These are phyloP conservation scores for Allomyces arbusculus DNA, from an alignment of 192 early-diverging fungal species.

Conservation along the genomic window DNA sequence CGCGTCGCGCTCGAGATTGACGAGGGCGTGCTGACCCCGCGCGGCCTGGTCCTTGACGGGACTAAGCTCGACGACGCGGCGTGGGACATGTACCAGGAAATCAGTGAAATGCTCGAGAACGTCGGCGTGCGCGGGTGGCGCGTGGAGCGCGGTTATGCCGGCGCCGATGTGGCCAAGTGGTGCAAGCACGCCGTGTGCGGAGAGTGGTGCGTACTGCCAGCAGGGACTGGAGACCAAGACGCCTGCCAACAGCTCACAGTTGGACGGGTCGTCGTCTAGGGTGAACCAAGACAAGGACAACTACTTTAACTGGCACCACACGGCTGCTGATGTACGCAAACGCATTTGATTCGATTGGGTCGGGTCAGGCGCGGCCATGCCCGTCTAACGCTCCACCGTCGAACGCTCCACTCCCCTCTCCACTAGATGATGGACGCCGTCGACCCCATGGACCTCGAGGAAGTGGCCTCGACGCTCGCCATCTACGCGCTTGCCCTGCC, in stretches of 20 bases:
- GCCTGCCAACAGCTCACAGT: not conserved
- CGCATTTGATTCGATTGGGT: not conserved
- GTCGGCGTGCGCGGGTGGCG: conserved; percentile 17
- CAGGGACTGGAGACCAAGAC: conserved; percentile 12
- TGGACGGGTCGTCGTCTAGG: conserved; percentile 9
- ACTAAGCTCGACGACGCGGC: conserved; percentile 10
- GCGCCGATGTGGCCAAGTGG: conserved; percentile 27
- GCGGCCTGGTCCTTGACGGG: conserved; percentile 20
- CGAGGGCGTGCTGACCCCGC: conserved; percentile 38
- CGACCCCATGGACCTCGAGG: too few species aligned
- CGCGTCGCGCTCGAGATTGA: conserved; percentile 37
- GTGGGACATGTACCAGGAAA: conserved; percentile 9
- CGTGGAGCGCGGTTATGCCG: conserved; percentile 15
- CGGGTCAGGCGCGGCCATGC: too few species aligned
- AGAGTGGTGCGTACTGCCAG: conserved; percentile 21
- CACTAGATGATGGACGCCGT: conserved; percentile 20
- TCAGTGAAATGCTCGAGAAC: conserved; percentile 13
- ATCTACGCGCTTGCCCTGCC: too few species aligned
- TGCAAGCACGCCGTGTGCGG: conserved; percentile 34
- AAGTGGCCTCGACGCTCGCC: too few species aligned
- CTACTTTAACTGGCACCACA: conserved; percentile 39
- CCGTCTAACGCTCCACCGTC: too few species aligned
- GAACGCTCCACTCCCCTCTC: too few species aligned
- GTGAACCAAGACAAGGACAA: conserved; percentile 7
- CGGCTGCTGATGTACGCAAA: conserved; percentile 1